Evolutionary conservation across 108 stramenopile genomes (phyloP), one percentile per base, ranked within the genome.

Genomic region (Cyclostephanos tholiformis): DNA sequence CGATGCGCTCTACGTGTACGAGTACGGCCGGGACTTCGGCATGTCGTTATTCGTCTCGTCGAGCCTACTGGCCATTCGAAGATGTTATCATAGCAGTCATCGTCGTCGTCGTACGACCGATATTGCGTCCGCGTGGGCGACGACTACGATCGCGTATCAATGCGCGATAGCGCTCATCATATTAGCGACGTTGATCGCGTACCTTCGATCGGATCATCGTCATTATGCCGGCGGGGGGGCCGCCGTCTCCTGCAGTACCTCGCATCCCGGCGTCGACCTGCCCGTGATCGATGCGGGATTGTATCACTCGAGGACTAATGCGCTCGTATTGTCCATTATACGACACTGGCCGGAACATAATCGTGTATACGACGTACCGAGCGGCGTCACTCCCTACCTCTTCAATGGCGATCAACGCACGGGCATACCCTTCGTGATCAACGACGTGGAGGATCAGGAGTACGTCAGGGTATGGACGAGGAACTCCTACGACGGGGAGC

Each of bases 331-430:
- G 12, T 43, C 71, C 11, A 65, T 95, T n/a, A 79, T 79, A 0
- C 22, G 81, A 20, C 32, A 89, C 55, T 95, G 89, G 91, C 88
- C 86, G 19, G 74, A 75, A 58, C 22, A 63, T 2, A 63, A 44
- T n/a, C 79, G 87, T 13, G 87, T 81, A 0, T 95, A 95, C 64
- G 56, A 66, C 14, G 48, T 53, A 9, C 71, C 57, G 0, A 65
- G 75, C 39, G 89, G 87, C 30, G 91, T 88, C 27, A 95, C 91
- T 11, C 79, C 86, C 23, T 95, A 89, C 82, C 76, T 91, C 43
- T 78, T 85, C 61, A 92, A 86, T 22, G 95, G 95, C n/a, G 95
- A 95, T 84, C 70, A 84, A 23, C 82, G 89, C 13, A 95, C 95
- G 12, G 92, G 90, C 5, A 72, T 95, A 16, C 91, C 95, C 0